Conservation (phyloP, 2,329 filamentous ascomycete species). For the Coniosporium tulheliwenetii region DNA sequence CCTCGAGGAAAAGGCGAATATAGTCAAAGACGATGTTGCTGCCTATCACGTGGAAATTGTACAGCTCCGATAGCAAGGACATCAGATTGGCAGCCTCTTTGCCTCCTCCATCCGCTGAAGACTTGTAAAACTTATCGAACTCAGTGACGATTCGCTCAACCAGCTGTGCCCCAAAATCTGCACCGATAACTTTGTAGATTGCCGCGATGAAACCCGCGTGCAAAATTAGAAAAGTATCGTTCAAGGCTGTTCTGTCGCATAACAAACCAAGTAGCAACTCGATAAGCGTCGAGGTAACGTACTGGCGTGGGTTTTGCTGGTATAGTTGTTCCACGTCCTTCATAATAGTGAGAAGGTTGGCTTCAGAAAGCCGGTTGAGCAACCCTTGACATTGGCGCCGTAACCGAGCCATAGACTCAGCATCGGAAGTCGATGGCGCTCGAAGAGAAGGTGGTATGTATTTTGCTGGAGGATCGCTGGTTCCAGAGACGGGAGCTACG, state of each 20-base stretch:
- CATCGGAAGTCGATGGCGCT: constrained; percentile 44
- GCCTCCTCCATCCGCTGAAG: constrained; percentile 16
- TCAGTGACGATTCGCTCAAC: constrained; percentile 62
- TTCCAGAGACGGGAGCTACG: constrained; percentile 46
- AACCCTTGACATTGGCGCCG: constrained; percentile 73
- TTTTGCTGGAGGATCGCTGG: constrained; percentile 40
- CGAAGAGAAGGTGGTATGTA: constrained; percentile 83
- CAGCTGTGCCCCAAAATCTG: constrained; percentile 78
- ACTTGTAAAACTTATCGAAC: constrained; percentile 50
- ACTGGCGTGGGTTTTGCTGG: constrained; percentile 66
- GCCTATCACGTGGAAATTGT: constrained; percentile 79
- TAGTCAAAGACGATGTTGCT: constrained; percentile 82
- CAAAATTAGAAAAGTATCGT: constrained; percentile 81
- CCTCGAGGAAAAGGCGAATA: constrained; percentile 58
- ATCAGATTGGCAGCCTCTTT: constrained; percentile 65
- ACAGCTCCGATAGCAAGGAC: constrained; percentile 70
- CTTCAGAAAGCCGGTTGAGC: constrained; percentile 83
- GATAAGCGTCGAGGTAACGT: constrained; percentile 68
- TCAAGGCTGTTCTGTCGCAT: constrained; percentile 59
- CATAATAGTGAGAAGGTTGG: constrained; percentile 74
- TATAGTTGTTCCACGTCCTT: constrained; percentile 74
- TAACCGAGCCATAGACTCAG: constrained; percentile 52
- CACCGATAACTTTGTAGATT: constrained; percentile 72
- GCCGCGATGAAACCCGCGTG: constrained; percentile 82
- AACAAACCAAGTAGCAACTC: constrained; percentile 67